Evolutionary conservation across 139 green algal species (phyloP), one percentile per base, ranked within the genome.

Genomic region (Trebouxia sp.): DNA sequence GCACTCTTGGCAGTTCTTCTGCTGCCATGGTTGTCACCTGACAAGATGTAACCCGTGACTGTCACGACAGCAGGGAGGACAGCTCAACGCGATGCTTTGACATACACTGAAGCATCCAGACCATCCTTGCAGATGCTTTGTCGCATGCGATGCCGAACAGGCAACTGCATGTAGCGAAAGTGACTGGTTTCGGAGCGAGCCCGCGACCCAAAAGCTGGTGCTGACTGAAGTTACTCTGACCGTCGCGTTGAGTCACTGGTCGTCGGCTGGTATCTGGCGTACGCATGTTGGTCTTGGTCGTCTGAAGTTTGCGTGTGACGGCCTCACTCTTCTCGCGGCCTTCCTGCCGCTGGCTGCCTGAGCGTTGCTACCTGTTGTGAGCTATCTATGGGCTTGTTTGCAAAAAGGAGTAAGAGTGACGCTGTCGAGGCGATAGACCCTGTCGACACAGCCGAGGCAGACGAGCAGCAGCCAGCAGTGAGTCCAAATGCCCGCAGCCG

Each of bases 351-450:
- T 53, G 3, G 47, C 47, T 53, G 15, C 47, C n/a, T n/a, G n/a
- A n/a, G n/a, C n/a, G n/a, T n/a, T 53, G 47, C 47, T 53, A 53
- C 4, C 47, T 53, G 15, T 17, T 53, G 47, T 17, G 20, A 53
- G 32, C n/a, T n/a, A n/a, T n/a, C n/a, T 35, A 72, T 72, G 62
- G 62, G 62, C 10, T 72, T 72, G 37, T 72, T 72, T 35, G 20
- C 15, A 8, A 72, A 43, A 15, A 72, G 43, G 15, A 24, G 15
- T 14, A 72, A 8, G 9, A 35, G 35, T 28, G 32, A 17, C 3
- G 6, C 6, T 17, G 24, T 7, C 30, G 30, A 43, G 58, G 30
- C 32, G 6, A 35, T 41, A 17, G 14, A 53, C 14, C 15, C 47
- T 26, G 20, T 14, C 47, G 47, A 53, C 47, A 53, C 20, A n/a